Evolutionary conservation across 2,329 filamentous ascomycete genomes (phyloP).

Genomic region (Penicillium rolfsii): DNA sequence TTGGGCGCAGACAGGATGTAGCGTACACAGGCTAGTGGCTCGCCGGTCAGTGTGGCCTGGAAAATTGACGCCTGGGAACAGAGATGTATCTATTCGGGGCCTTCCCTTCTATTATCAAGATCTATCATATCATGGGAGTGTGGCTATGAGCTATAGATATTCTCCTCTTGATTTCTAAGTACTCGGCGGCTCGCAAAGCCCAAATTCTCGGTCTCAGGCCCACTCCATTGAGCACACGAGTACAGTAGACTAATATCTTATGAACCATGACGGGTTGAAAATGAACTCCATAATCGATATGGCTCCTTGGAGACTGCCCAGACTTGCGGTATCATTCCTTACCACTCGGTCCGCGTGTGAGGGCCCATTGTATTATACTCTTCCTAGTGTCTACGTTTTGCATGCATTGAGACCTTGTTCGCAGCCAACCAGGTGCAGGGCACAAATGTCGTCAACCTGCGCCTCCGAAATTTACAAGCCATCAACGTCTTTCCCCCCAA

Average conservation of each 20-base stretch:
- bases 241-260: neutral
- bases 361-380: neutral
- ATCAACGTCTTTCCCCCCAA: neutral
- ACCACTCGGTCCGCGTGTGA: neutral
- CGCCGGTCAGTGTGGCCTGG: neutral
- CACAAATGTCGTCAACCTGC: neutral
- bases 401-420: neutral
- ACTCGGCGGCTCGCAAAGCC: neutral
- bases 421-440: neutral
- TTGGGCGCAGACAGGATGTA: neutral
- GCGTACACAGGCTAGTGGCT: conserved; percentile 18
- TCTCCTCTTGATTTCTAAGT: neutral
- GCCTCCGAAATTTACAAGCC: neutral
- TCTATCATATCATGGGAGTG: neutral
- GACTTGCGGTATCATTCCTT: neutral
- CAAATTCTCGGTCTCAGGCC: neutral
- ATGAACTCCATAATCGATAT: neutral
- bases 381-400: neutral
- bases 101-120: neutral
- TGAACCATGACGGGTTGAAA: neutral
- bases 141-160: neutral
- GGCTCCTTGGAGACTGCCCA: neutral
- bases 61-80: neutral
- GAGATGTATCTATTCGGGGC: neutral
- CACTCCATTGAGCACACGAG: neutral